These are phyloP conservation scores for Ceratocystis ficicola DNA, from an alignment of 2,329 filamentous ascomycete species.

Conservation along the genomic window DNA sequence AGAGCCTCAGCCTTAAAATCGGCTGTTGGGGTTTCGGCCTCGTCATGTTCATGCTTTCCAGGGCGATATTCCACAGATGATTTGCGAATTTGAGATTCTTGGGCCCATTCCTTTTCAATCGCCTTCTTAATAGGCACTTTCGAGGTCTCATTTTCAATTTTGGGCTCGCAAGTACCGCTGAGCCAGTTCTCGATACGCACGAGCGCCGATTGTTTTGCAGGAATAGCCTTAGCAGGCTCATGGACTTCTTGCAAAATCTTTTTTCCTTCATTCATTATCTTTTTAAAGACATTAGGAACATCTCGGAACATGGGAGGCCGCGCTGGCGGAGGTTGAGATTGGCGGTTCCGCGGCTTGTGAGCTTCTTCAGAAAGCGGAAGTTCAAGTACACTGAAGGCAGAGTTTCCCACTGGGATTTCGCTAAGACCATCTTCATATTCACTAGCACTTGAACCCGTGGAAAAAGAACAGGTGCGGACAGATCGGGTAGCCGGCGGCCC, in stretches of 20 bases:
- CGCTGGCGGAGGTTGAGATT: conserved; percentile 29
- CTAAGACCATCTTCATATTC: conserved; percentile 25
- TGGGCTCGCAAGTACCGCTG: conserved; percentile 50
- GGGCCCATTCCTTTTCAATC: conserved; percentile 28
- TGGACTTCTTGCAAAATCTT: conserved; percentile 52
- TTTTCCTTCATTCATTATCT: conserved; percentile 51
- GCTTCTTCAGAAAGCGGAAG: conserved; percentile 40
- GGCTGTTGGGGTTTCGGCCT: not conserved
- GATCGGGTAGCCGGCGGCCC: conserved; percentile 18
- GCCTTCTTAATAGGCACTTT: conserved; percentile 28
- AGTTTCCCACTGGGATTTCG: conserved; percentile 53
- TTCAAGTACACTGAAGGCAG: conserved; percentile 54
- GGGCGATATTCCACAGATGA: conserved; percentile 13
- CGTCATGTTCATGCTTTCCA: not conserved
- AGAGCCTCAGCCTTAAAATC: not conserved
- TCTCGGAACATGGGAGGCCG: conserved; percentile 46
- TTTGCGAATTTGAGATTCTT: conserved; percentile 21
- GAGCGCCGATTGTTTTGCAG: conserved; percentile 38
- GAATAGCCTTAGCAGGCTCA: conserved; percentile 40
- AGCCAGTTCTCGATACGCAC: conserved; percentile 56
- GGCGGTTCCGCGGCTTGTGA: conserved; percentile 31
- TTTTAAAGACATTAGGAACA: conserved; percentile 52
- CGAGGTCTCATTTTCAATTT: conserved; percentile 35
- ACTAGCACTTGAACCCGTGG: conserved; percentile 29
- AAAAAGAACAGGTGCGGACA: conserved; percentile 20